These are phyloP conservation scores for Macrolepiota dolichaula DNA, from an alignment of 768 basidiomycete genomes.

Conservation along the genomic window DNA sequence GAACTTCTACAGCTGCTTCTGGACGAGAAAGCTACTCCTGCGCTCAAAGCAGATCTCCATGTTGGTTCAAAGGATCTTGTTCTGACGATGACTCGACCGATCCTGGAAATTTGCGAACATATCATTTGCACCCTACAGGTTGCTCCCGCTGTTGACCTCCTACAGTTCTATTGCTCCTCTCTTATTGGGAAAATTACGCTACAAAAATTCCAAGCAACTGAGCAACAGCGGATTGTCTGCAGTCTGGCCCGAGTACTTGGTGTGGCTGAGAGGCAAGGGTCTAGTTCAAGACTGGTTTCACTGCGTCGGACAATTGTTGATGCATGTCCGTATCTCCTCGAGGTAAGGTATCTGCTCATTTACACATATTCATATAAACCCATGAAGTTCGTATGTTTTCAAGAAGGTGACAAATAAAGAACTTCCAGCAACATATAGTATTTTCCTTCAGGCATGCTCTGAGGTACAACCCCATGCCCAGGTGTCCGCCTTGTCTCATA, in stretches of 20 bases:
- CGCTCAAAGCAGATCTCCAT: constrained; percentile 19
- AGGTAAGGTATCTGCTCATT: constrained; percentile 30
- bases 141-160: constrained; percentile 40
- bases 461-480: constrained; percentile 26
- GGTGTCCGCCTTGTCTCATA: neutral
- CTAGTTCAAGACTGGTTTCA: constrained; percentile 25
- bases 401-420: neutral
- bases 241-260: constrained; percentile 41
- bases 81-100: neutral
- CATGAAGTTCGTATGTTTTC: neutral
- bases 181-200: constrained; percentile 44
- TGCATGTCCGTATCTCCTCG: constrained; percentile 43
- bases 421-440: constrained; percentile 31
- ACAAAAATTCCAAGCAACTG: constrained; percentile 38
- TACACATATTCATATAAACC: neutral
- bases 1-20: constrained; percentile 24
- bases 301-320: constrained; percentile 48
- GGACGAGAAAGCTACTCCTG: constrained; percentile 35
- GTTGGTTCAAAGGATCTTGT: constrained; percentile 5
- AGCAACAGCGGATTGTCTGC: constrained; percentile 43
- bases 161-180: constrained; percentile 49
- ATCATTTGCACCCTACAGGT: constrained; percentile 13
- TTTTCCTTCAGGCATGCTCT: constrained; percentile 42
- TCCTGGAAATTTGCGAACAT: constrained; percentile 8
- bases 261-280: constrained; percentile 19